Evolutionary conservation across 2,329 filamentous ascomycete species (phyloP).

Genomic region (Pseudogymnoascus sp.): DNA sequence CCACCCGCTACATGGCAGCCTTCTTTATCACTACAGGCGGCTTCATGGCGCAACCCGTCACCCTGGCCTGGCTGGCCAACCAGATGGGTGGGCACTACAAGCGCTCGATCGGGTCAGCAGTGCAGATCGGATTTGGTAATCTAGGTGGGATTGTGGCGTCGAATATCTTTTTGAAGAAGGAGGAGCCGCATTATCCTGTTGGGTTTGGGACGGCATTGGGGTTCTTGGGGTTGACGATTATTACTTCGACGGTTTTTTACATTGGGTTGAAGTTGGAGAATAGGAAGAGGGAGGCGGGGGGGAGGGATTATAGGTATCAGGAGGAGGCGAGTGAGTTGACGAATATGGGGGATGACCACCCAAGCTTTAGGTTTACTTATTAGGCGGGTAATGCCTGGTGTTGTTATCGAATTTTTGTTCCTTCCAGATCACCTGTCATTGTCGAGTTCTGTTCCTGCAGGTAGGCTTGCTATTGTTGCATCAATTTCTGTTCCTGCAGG

Average conservation of each 20-base stretch:
- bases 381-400: neutral
- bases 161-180: slow-evolving; percentile 30
- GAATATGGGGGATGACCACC: slow-evolving; percentile 47
- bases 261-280: slow-evolving; percentile 38
- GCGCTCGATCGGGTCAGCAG: slow-evolving; percentile 40
- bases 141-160: slow-evolving; percentile 33
- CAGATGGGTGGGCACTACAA: slow-evolving; percentile 48
- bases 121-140: slow-evolving; percentile 45
- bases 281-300: slow-evolving; percentile 38
- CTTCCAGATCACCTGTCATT: neutral
- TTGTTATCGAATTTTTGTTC: neutral
- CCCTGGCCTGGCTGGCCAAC: slow-evolving; percentile 43
- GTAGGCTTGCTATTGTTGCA: too few species aligned
- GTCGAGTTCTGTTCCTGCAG: too few species aligned
- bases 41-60: slow-evolving; percentile 30
- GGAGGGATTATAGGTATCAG: slow-evolving; percentile 37
- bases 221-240: slow-evolving; percentile 30
- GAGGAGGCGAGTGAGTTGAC: slow-evolving; percentile 20
- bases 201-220: slow-evolving; percentile 11
- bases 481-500: too few species aligned
- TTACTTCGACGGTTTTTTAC: slow-evolving; percentile 31
- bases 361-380: slow-evolving; percentile 38
- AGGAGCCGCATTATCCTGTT: slow-evolving; percentile 29
- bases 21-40: slow-evolving; percentile 33
- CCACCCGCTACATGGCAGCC: slow-evolving; percentile 31